Base-by-base conservation (phyloP, 306 rosid species). In the Arachis stenosperma region DNA sequence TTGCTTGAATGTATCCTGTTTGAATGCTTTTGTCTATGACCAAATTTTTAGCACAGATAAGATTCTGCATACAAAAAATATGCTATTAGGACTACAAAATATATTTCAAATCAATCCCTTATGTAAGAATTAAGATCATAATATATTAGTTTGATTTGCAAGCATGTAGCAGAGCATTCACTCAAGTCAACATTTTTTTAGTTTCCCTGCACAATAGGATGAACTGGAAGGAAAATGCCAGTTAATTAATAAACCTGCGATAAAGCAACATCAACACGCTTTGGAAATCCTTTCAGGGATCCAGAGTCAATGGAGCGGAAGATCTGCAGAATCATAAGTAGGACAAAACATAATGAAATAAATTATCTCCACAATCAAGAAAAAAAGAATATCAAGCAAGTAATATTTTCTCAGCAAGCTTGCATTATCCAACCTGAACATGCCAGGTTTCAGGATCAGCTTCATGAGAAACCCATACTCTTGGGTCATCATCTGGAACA, bases 291-390 rank as follows among this genome's bases (percentile, higher is more conserved):
- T 86, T 81, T 90, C 70, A 95, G 75, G 67, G 98, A 95, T 61
- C 98, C 98, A 3, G 91, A 85, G 82, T 95, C 99, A 81, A 95
- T 91, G 71, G 98, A 95, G 78, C 99, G 89, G 57, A 95, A 84
- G 50, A 95, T 91, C 99, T 91, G 83, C 73, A 79, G 75, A 78
- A 57, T 60, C 39, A 78, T 61, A 69, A 64, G 60, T 33, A 62
- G 48, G 56, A 47, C 66, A 47, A 59, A 74, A 68, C 10, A 14
- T 22, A 75, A 47, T 29, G 59, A 11, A 78, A 69, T 8, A 57
- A 70, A 67, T 61, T 58, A 57, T 62, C 58, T 48, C 74, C 7
- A 27, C 47, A 73, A 48, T 22, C 73, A 69, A 64, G 41, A 65
- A 58, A 52, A 62, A 33, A 33, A 33, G 37, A 69, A 43, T 68